Evolutionary conservation across 345 rosid genomes (phyloP).

Genomic region (Hevea brasiliensis): DNA sequence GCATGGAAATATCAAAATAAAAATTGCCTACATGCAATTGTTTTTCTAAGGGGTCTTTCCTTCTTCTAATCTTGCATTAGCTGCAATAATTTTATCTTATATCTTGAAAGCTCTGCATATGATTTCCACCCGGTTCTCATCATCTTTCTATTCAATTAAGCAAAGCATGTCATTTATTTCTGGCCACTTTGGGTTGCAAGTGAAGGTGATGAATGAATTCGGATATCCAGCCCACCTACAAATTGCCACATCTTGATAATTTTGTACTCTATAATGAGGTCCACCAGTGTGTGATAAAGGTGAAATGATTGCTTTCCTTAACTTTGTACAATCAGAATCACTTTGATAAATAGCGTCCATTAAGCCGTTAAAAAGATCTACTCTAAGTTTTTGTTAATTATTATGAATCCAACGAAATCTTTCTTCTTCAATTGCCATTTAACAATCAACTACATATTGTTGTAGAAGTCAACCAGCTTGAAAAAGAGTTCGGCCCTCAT

Average conservation of each 20-base stretch:
- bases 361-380: neutral
- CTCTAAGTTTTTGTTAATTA: neutral
- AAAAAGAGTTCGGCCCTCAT: neutral
- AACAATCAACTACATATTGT: neutral
- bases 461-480: neutral
- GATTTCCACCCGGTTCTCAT: no score
- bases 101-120: no score
- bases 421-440: neutral
- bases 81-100: no score
- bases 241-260: slow-evolving; percentile 27
- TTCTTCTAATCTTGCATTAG: no score
- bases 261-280: neutral
- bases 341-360: neutral
- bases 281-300: neutral
- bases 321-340: neutral
- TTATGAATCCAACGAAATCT: neutral
- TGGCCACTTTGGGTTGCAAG: slow-evolving; percentile 18
- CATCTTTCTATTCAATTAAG: no score
- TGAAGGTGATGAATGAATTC: slow-evolving; percentile 15
- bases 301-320: neutral
- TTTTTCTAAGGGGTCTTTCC: no score
- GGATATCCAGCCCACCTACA: slow-evolving; percentile 10
- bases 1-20: no score
- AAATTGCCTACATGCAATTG: no score
- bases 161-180: no score